Evolutionary conservation across 176 grass and related monocot genomes (phyloP).

Genomic region (Phoenix dactylifera): DNA sequence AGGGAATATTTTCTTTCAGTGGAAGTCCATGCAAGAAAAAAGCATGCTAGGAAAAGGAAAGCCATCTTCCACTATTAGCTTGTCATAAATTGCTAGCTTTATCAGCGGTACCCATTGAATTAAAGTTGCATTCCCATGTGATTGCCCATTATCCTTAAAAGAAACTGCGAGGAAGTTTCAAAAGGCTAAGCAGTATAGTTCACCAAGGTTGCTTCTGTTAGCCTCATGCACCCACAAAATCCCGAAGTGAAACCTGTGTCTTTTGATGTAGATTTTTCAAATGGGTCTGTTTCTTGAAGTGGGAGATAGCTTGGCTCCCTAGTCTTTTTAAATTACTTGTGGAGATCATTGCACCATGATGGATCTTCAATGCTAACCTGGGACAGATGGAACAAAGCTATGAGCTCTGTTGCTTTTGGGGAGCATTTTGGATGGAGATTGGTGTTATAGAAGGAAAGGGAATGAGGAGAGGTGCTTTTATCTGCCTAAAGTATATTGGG

Average conservation of each 20-base stretch:
- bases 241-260: neutral
- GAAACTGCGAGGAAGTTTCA: constrained; percentile 11
- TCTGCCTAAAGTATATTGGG: constrained; percentile 46
- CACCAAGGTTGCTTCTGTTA: constrained; percentile 18
- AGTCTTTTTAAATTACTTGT: constrained; percentile 23
- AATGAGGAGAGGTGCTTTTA: constrained; percentile 49
- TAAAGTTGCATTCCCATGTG: constrained; percentile 34
- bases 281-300: constrained; percentile 3
- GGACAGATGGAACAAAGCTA: constrained; percentile 80
- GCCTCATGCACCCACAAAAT: constrained; percentile 7
- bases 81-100: constrained; percentile 66
- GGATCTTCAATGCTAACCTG: constrained; percentile 15
- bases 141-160: constrained; percentile 16
- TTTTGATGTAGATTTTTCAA: constrained; percentile 7
- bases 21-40: constrained; percentile 53
- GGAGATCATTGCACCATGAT: constrained; percentile 64
- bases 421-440: constrained; percentile 64
- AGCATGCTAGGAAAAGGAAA: constrained; percentile 34
- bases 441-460: constrained; percentile 46
- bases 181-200: neutral
- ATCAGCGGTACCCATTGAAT: constrained; percentile 29
- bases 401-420: constrained; percentile 59
- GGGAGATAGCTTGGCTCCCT: constrained; percentile 24
- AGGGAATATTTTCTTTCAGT: constrained; percentile 56
- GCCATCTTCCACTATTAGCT: constrained; percentile 57